Percentiles rank a stretch among this genome's conserved stretches.
phyloP scores from a whole-genome alignment of 371 early-diverging fungal species.

The Mucor irregularis region DNA sequence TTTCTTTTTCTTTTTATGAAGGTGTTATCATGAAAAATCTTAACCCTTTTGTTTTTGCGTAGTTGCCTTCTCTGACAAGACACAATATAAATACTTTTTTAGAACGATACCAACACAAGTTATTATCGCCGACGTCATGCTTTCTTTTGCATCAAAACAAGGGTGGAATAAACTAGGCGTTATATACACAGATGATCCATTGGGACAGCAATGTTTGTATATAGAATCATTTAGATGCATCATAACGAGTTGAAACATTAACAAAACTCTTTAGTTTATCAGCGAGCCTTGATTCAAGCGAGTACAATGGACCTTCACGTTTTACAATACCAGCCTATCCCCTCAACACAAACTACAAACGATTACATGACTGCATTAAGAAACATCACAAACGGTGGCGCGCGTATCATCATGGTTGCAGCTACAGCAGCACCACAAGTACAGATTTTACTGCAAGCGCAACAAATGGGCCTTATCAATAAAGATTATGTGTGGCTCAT shows the following conservation, averaged over 20 bases:
- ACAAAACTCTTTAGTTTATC: slow-evolving; percentile 28
- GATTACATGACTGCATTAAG: slow-evolving; percentile 22
- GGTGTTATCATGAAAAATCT: neutral
- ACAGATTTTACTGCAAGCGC: slow-evolving; percentile 37
- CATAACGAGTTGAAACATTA: neutral
- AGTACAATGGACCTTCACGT: slow-evolving; percentile 35
- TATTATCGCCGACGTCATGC: slow-evolving; percentile 47
- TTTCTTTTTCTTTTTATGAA: neutral
- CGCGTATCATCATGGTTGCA: slow-evolving; percentile 48
- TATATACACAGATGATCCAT: slow-evolving; percentile 45
- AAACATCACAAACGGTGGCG: slow-evolving; percentile 37
- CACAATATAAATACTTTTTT: slow-evolving; percentile 51
- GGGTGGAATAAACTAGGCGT: slow-evolving; percentile 54
- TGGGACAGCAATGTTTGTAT: slow-evolving; percentile 50
- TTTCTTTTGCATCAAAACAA: slow-evolving; percentile 37
- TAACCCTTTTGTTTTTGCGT: neutral
- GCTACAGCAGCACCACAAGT: slow-evolving; percentile 29
- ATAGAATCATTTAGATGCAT: neutral
- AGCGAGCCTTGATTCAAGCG: slow-evolving; percentile 42
- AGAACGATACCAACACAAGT: slow-evolving; percentile 56
- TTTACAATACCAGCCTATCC: slow-evolving; percentile 35
- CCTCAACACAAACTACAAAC: slow-evolving; percentile 14
- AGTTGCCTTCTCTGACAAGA: slow-evolving; percentile 49
- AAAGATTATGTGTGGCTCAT: slow-evolving; percentile 58
- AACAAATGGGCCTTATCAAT: slow-evolving; percentile 30